These are phyloP conservation scores for Podospora fimiseda DNA, from an alignment of 495 filamentous ascomycete genomes.

Conservation along the genomic window DNA sequence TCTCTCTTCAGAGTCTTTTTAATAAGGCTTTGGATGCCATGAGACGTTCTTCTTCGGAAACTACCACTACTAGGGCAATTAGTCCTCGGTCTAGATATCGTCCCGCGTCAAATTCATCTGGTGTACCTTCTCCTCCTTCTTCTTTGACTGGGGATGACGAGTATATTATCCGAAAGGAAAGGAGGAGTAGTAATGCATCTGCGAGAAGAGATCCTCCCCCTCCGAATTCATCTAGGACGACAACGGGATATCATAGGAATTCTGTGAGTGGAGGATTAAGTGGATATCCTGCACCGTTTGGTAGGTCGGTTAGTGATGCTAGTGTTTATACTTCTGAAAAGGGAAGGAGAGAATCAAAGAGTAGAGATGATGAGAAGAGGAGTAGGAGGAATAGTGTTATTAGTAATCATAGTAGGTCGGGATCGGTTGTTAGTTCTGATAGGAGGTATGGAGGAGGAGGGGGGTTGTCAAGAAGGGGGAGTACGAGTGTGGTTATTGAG, in stretches of 20 bases:
- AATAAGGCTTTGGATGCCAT: constrained; percentile 23
- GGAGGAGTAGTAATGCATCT: neutral
- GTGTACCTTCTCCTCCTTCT: neutral
- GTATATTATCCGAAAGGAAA: too few species aligned
- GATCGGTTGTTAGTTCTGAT: constrained; percentile 6
- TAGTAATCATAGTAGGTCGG: constrained; percentile 1
- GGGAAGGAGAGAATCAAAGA: constrained; percentile 1
- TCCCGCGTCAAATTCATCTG: neutral
- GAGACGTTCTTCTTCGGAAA: constrained; percentile 5
- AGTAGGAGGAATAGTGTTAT: constrained; percentile 6
- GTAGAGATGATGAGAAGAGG: constrained; percentile 4
- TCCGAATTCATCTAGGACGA: too few species aligned
- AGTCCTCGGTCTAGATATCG: neutral
- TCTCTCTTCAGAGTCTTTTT: constrained; percentile 21
- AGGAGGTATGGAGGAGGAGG: too few species aligned
- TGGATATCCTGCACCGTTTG: neutral
- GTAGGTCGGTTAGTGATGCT: constrained; percentile 3
- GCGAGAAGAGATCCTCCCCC: neutral
- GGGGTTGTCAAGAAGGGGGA: neutral
- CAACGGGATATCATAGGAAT: neutral
- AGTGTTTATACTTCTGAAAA: constrained; percentile 5
- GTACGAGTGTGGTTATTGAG: constrained; percentile 1
- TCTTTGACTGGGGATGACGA: neutral
- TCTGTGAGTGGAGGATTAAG: constrained; percentile 4
- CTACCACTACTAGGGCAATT: neutral